Evolutionary conservation across 225 moss, liverwort and hornwort species (phyloP).

Genomic region (Bryum argenteum): DNA sequence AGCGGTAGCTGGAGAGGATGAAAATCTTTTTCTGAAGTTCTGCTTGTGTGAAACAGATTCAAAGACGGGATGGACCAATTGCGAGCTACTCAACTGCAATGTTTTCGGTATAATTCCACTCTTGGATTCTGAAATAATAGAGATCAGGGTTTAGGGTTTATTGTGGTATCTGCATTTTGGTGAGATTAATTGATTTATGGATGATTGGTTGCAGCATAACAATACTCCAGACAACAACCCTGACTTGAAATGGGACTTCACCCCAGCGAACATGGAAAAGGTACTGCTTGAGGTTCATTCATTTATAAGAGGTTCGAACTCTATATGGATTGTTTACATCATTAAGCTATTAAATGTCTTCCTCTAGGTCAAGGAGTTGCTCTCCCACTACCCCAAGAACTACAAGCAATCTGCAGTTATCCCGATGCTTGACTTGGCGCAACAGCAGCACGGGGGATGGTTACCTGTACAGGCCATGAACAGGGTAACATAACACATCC

Average conservation of each 20-base stretch:
- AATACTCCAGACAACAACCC: conserved; percentile 77
- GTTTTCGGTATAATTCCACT: conserved; percentile 43
- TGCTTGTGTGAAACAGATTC: conserved; percentile 33
- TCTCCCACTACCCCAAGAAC: conserved; percentile 93
- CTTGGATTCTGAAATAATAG: not conserved
- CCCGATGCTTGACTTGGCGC: conserved; percentile 91
- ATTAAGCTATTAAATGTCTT: conserved; percentile 10
- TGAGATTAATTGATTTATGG: not conserved
- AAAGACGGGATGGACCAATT: conserved; percentile 31
- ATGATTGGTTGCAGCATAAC: conserved; percentile 70
- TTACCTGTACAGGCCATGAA: conserved; percentile 90
- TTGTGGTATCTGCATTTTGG: not conserved
- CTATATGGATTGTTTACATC: not conserved
- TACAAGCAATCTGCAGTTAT: conserved; percentile 95
- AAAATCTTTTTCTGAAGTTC: conserved; percentile 13
- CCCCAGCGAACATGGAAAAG: conserved; percentile 78
- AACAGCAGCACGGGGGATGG: conserved; percentile 97
- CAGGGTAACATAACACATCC: conserved; percentile 51
- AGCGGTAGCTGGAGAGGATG: too few species aligned
- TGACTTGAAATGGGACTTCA: conserved; percentile 78
- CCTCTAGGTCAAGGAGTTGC: conserved; percentile 73
- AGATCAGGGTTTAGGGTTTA: not conserved
- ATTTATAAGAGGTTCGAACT: not conserved
- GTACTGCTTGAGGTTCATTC: conserved; percentile 32
- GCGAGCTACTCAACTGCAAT: conserved; percentile 47